A percentile compares a stretch with the other conserved stretches of the same genome.
These are phyloP conservation scores for Trichopus zeylanicus DNA, from an alignment of 116 monocot species.

Conservation along the genomic window DNA sequence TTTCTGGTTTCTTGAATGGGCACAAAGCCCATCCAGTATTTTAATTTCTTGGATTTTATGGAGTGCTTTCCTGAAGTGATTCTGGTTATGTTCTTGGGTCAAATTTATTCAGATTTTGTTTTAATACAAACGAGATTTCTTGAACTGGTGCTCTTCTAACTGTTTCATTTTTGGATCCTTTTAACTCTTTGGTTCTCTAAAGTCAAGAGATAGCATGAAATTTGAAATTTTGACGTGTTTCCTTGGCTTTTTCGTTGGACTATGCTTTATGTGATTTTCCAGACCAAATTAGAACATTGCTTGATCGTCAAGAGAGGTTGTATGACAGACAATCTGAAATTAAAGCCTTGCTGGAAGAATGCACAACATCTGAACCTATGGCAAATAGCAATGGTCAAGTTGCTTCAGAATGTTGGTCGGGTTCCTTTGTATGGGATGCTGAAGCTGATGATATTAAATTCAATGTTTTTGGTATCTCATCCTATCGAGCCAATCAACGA, in stretches of 20 bases:
- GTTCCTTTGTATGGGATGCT: slow-evolving; percentile 85
- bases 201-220: neutral
- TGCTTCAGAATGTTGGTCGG: slow-evolving; percentile 63
- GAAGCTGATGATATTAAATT: slow-evolving; percentile 66
- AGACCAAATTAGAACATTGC: slow-evolving; percentile 76
- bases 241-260: neutral
- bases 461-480: slow-evolving; percentile 89
- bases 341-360: slow-evolving; percentile 51
- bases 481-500: slow-evolving; percentile 85
- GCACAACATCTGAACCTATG: slow-evolving; percentile 23
- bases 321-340: slow-evolving; percentile 69
- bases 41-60: too few relatives aligned
- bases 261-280: slow-evolving; percentile 6
- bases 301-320: slow-evolving; percentile 81
- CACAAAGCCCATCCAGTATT: too few relatives aligned
- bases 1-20: too few relatives aligned
- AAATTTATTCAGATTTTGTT: too few relatives aligned
- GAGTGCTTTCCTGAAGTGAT: too few relatives aligned
- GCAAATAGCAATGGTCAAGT: slow-evolving; percentile 13
- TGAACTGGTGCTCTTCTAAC: too few relatives aligned
- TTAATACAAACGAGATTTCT: too few relatives aligned
- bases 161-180: too few relatives aligned
- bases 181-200: neutral
- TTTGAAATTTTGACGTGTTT: neutral
- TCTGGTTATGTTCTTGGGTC: too few relatives aligned